These are phyloP conservation scores for Saccharomyces hybrid DNA, from an alignment of 1,139 yeast species.

Conservation along the genomic window DNA sequence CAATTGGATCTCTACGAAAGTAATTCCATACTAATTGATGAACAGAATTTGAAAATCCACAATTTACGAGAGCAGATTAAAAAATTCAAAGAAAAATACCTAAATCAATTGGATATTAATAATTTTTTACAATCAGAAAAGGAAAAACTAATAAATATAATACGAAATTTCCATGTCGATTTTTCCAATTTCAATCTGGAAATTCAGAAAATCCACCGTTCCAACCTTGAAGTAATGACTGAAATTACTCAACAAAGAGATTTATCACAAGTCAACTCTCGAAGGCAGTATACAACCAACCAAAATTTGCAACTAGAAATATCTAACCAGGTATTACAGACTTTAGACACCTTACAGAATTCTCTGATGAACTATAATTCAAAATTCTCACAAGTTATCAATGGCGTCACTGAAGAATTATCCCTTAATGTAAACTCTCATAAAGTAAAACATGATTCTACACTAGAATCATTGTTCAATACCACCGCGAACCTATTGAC, in stretches of 20 bases:
- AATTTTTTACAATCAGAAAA: conserved; percentile 28
- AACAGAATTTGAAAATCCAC: conserved; percentile 40
- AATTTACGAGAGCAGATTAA: conserved; percentile 40
- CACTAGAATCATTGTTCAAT: neutral
- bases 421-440: neutral
- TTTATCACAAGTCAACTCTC: conserved; percentile 7
- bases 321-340: neutral
- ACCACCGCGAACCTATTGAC: neutral
- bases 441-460: neutral
- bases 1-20: conserved; percentile 37
- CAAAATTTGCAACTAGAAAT: neutral
- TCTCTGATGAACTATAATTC: conserved; percentile 8
- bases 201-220: conserved; percentile 18
- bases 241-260: conserved; percentile 13
- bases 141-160: conserved; percentile 22
- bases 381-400: conserved; percentile 2
- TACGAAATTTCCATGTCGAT: conserved; percentile 17
- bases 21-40: conserved; percentile 38
- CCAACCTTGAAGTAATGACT: conserved; percentile 13
- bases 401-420: neutral
- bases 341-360: neutral
- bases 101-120: conserved; percentile 23
- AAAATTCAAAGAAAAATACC: conserved; percentile 29
- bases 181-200: conserved; percentile 16
- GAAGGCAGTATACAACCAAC: neutral